Base-by-base conservation (phyloP, 1,139 yeast genomes). In the Taphrina sp. region DNA sequence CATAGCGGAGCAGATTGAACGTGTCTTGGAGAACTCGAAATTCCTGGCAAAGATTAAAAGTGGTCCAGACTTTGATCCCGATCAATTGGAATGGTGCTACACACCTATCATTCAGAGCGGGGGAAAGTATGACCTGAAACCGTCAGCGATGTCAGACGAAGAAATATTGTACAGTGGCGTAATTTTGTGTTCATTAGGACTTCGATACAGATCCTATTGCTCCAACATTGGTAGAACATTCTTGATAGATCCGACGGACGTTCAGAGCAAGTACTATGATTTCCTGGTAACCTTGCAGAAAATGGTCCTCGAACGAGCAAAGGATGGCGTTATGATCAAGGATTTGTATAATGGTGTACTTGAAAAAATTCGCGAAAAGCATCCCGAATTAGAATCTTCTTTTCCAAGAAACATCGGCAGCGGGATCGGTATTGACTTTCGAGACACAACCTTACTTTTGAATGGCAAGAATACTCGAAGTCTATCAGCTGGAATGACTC, bases 21-120 rank as follows among this genome's bases (percentile, higher is more conserved):
- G 77, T 66, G 85, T 83, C 68, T 85, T 92, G 62, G 96, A 89
- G 63, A 86, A 81, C 64, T 76, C 77, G 59, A 82, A 79, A 65
- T 85, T 88, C 75, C 80, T 84, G 69, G 70, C 67, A n/a, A 35
- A 36, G 36, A 52, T 49, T 14, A 35, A 36, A 37, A 38, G 38
- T 22, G 49, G 43, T 2, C 8, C 56, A n/a, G 35, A 39, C 12
- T 52, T 88, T 63, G 95, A 88, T 65, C 75, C 85, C 2, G 82
- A 81, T 60, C 80, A 82, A 61, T 72, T 92, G 34, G 97, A 92
- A 69, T 92, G 96, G 96, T 86, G 96, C 64, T 89, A 88, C 69
- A 81, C 89, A 46, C 97, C 98, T 28, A 85, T 88, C 58, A 78
- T 92, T 59, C 95, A 90, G 71, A 84, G 95, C 64, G 95, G 95